Percentiles rank a stretch among this genome's conserved stretches.
Conservation (phyloP, 345 rosid genomes). For the Eucalyptus curtisii region DNA sequence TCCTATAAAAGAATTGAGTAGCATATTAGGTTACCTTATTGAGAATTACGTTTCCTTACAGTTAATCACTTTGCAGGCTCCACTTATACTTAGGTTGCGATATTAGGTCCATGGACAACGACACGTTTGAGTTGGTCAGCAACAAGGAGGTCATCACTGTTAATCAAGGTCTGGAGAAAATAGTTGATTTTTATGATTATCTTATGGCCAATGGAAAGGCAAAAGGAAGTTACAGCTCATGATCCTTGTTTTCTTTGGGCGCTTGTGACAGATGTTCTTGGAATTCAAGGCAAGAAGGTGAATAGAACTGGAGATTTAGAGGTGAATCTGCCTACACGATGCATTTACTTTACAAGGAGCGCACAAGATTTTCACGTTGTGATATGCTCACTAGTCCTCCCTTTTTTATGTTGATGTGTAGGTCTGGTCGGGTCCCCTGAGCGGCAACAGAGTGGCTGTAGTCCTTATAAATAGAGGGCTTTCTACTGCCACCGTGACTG, state of each 20-base stretch:
- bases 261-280: constrained; percentile 40
- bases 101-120: constrained; percentile 53
- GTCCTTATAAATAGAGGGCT: constrained; percentile 53
- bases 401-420: background rate
- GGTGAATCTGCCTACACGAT: constrained; percentile 14
- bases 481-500: constrained; percentile 21
- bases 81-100: constrained; percentile 80
- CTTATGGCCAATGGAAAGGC: background rate
- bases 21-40: background rate
- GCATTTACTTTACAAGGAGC: background rate
- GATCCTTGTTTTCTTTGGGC: background rate
- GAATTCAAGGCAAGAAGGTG: constrained; percentile 76
- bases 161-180: constrained; percentile 47
- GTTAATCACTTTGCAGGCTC: constrained; percentile 21
- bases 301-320: constrained; percentile 49
- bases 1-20: background rate
- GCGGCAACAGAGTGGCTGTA: constrained; percentile 39
- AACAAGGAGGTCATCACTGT: constrained; percentile 77
- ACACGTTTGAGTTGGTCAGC: constrained; percentile 34
- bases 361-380: background rate
- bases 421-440: constrained; percentile 78
- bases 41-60: background rate
- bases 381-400: background rate
- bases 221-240: background rate
- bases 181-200: background rate